Evolutionary conservation across 1,284 basidiomycete species (phyloP), one percentile per base, ranked within the genome.

Genomic region (Boletus mariae): DNA sequence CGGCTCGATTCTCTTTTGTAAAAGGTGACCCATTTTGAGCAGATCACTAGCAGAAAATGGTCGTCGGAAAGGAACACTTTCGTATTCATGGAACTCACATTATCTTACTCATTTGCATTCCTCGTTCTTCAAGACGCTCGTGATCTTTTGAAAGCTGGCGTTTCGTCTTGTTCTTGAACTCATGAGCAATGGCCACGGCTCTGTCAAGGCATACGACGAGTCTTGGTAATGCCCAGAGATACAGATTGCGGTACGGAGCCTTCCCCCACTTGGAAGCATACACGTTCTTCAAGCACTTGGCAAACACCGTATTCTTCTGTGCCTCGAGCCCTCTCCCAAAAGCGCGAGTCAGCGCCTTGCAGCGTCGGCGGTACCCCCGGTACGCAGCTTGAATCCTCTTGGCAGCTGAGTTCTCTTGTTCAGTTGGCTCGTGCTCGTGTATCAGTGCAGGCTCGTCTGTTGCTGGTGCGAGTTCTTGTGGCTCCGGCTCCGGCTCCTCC

Each of bases 191-290:
- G 1, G 57, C 47, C 10, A 17, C 17, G 17, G 17, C 17, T 17
- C 17, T 17, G 69, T 80, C 73, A 17, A 83, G 68, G 53, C 72
- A 78, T 2, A 75, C 62, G 23, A 80, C 67, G 4, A 80, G 61
- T 56, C 75, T 75, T 1, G 81, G 79, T 5, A 84, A 64, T 6
- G 78, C 75, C 1, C 80, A 79, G 3, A 80, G 68, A 61, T 76
- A 80, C 12, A 79, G 63, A 3, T 68, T 53, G 17, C 73, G 73
- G 57, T 83, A 82, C 17, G 54, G 59, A 11, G 56, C 59, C 25
- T 53, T 47, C 8, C 66, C 55, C 74, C 76, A 76, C 4, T 62
- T 57, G n/a, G 72, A 68, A 10, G 57, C 59, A 12, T 54, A 55
- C 4, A 71, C 66, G 29, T 70, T 62, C 31, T 64, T 55, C 25